Conservation (phyloP, 306 rosid genomes). For the Pachyrhizus erosus region DNA sequence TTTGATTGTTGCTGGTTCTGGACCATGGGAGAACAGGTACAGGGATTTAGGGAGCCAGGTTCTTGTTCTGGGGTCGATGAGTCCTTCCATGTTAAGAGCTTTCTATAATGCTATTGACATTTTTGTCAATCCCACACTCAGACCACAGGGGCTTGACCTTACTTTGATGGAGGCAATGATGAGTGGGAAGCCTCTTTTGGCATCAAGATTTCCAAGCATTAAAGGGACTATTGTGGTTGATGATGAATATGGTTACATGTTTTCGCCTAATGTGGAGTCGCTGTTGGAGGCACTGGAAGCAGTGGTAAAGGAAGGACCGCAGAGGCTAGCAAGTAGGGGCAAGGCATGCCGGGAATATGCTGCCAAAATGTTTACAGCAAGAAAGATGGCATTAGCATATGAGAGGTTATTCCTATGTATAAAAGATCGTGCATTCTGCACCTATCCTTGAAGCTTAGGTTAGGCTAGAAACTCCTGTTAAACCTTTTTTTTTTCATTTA, state of each 20-base stretch:
- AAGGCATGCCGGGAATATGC: slow-evolving; percentile 68
- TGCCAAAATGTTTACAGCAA: slow-evolving; percentile 69
- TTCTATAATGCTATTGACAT: slow-evolving; percentile 77
- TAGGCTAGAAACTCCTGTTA: neutral
- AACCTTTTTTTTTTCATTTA: neutral
- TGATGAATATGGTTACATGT: slow-evolving; percentile 75
- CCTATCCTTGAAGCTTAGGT: slow-evolving; percentile 53
- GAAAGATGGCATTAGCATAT: slow-evolving; percentile 80
- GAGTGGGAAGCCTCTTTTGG: slow-evolving; percentile 77
- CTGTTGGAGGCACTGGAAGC: slow-evolving; percentile 63
- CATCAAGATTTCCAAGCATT: slow-evolving; percentile 83
- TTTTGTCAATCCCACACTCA: slow-evolving; percentile 75
- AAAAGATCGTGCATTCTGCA: slow-evolving; percentile 59
- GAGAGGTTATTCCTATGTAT: slow-evolving; percentile 80
- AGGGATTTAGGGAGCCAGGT: slow-evolving; percentile 68
- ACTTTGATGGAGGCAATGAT: slow-evolving; percentile 88
- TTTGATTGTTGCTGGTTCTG: slow-evolving; percentile 79
- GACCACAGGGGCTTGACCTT: slow-evolving; percentile 87
- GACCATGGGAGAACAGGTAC: slow-evolving; percentile 79
- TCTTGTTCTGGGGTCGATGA: slow-evolving; percentile 73
- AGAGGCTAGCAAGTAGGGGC: slow-evolving; percentile 64
- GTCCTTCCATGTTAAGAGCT: slow-evolving; percentile 58
- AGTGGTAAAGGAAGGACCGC: slow-evolving; percentile 64
- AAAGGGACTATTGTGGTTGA: slow-evolving; percentile 74
- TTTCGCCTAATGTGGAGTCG: slow-evolving; percentile 76